Evolutionary conservation across 2,329 filamentous ascomycete species (phyloP), one percentile per base, ranked within the genome.

Genomic region (Colletotrichum camelliae): DNA sequence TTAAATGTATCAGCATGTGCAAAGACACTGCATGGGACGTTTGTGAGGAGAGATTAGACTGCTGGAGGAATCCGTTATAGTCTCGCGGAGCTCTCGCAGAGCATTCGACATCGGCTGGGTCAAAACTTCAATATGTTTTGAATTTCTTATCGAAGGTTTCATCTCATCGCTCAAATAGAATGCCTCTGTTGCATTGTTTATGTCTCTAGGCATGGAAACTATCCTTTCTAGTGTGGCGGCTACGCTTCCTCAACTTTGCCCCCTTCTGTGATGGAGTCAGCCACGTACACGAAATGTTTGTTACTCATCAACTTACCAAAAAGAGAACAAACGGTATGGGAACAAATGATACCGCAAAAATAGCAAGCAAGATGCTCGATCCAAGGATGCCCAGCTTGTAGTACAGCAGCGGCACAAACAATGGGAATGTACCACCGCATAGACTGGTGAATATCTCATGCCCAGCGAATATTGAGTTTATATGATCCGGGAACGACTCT

Each of bases 281-380:
- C 31, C 8, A 6, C 5, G 3, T 18, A 3, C n/a, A 18, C 10
- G 4, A 0, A 61, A 1, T 18, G 0, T 16, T 55, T 43, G 2
- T 21, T 2, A n/a, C 3, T 7, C 4, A 31, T 69, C 33, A 76
- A 72, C 76, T 74, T 72, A 75, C 71, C 76, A 77, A 73, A 52
- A 77, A 77, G 77, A 76, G 9, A 13, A 74, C n/a, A 6, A 65
- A 76, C 2, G 74, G 74, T 27, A 76, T 18, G 7, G 74, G 74
- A 21, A 65, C 58, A 33, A 74, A 73, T 4, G 70, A 43, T 8
- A 76, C 48, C 2, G 70, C 74, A 31, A 76, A 55, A 10, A 76
- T 76, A 4, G 74, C 70, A 1, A 74, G 12, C 5, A 74, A 27
- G n/a, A 74, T 76, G 3, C 70, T 76, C 57, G 74, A 69, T 4